A percentile compares a stretch with the other conserved stretches of the same genome.
phyloP scores from a whole-genome alignment of 2,329 filamentous ascomycete genomes.

The Shiraia sp. region DNA sequence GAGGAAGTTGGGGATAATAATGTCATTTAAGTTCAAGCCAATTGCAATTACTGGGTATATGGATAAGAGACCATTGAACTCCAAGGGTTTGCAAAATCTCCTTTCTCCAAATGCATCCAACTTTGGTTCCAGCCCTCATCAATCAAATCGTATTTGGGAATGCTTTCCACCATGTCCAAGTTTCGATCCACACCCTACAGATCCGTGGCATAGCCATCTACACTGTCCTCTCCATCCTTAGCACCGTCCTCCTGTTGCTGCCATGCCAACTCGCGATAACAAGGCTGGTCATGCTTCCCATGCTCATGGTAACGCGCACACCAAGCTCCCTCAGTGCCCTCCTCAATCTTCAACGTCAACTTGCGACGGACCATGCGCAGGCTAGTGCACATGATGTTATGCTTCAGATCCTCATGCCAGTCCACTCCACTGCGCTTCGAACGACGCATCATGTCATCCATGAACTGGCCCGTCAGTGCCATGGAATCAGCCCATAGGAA shows the following conservation, averaged over 20 bases:
- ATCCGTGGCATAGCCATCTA: neutral
- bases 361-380: constrained; percentile 26
- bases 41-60: too few relatives aligned
- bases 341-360: constrained; percentile 38
- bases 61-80: too few relatives aligned
- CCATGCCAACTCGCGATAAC: constrained; percentile 25
- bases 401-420: constrained; percentile 21
- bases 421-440: neutral
- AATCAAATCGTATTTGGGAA: too few relatives aligned
- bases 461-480: constrained; percentile 24
- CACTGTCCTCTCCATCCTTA: neutral
- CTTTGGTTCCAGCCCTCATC: too few relatives aligned
- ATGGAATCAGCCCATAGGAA: constrained; percentile 40
- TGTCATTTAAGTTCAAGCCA: too few relatives aligned
- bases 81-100: too few relatives aligned
- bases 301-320: constrained; percentile 40
- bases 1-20: too few relatives aligned
- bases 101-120: too few relatives aligned
- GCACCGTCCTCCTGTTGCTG: neutral
- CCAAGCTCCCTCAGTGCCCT: constrained; percentile 30
- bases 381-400: constrained; percentile 29
- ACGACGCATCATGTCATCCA: constrained; percentile 8
- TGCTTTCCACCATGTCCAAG: too few relatives aligned
- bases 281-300: constrained; percentile 16
- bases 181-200: neutral